These are phyloP conservation scores for Tuber umbilicatum DNA, from an alignment of 495 filamentous ascomycete species.

Conservation along the genomic window DNA sequence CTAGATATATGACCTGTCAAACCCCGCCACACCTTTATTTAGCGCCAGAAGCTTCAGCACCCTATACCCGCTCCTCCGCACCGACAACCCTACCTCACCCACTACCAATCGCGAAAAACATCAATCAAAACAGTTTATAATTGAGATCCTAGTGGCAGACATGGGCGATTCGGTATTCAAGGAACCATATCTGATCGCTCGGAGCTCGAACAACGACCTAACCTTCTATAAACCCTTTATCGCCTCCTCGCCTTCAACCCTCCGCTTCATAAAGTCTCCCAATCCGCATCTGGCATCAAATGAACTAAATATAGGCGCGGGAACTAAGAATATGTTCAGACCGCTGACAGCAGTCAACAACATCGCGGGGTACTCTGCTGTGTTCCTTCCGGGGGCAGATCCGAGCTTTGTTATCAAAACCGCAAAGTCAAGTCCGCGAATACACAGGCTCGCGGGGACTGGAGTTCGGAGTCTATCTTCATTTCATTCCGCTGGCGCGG, in stretches of 20 bases:
- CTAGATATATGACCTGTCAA: conserved; percentile 58
- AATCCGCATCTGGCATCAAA: conserved; percentile 53
- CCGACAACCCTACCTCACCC: conserved; percentile 50
- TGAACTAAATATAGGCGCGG: background rate
- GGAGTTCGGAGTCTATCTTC: conserved; percentile 60
- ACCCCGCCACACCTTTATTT: conserved; percentile 57
- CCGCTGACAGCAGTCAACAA: conserved; percentile 60
- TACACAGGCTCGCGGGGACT: conserved; percentile 61
- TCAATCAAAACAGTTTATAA: conserved; percentile 62
- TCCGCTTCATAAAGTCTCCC: conserved; percentile 71
- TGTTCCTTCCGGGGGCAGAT: conserved; percentile 72
- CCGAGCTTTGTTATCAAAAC: conserved; percentile 75
- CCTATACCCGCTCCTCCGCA: conserved; percentile 67
- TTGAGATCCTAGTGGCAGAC: conserved; percentile 73
- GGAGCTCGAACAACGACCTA: conserved; percentile 71
- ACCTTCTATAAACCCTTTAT: conserved; percentile 79
- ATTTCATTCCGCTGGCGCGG: conserved; percentile 67
- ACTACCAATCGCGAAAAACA: conserved; percentile 50
- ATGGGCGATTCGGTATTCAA: conserved; percentile 66
- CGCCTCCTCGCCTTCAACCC: conserved; percentile 43
- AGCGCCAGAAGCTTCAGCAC: conserved; percentile 65
- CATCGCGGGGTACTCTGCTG: conserved; percentile 64
- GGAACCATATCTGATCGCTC: conserved; percentile 73
- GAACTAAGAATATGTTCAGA: conserved; percentile 45
- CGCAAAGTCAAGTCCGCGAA: conserved; percentile 62